These are phyloP conservation scores for Zoysia matrella DNA, from an alignment of 202 grass and related monocot genomes.

Conservation along the genomic window DNA sequence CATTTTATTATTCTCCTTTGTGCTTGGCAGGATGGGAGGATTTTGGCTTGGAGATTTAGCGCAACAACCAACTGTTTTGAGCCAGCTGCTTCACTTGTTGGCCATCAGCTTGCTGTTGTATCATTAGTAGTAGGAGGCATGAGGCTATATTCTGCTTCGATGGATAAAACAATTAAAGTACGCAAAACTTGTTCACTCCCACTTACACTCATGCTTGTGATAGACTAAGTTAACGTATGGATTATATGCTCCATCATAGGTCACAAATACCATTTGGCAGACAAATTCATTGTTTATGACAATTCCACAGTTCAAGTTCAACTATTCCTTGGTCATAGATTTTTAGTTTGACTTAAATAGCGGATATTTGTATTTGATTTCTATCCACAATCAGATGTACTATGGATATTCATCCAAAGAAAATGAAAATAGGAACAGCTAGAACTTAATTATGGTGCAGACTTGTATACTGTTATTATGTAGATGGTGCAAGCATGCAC, in stretches of 20 bases:
- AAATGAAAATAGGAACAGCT: conserved; percentile 24
- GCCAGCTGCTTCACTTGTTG: no score
- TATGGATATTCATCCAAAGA: conserved; percentile 17
- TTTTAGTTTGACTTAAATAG: conserved; percentile 5
- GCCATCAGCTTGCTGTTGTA: no score
- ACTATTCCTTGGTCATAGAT: not conserved
- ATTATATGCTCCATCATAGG: not conserved
- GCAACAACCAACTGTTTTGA: no score
- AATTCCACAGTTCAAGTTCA: no score
- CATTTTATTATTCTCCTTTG: no score
- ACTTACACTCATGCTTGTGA: conserved; percentile 29
- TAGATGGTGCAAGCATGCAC: conserved; percentile 20
- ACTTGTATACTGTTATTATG: conserved; percentile 11
- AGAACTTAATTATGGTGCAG: conserved; percentile 27
- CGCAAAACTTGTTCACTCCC: no score
- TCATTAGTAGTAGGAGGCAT: no score
- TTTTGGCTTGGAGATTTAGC: no score
- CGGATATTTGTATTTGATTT: conserved; percentile 20
- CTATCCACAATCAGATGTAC: conserved; percentile 6
- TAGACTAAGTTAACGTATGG: conserved; percentile 11
- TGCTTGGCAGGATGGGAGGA: no score
- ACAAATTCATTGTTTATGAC: conserved; percentile 16
- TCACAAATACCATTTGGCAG: not conserved
- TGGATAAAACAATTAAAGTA: no score
- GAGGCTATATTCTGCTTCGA: no score